Percentiles rank a stretch among this genome's conserved stretches.
phyloP scores from a whole-genome alignment of 2,329 filamentous ascomycete genomes.

The Rhinocladiella mackenziei region DNA sequence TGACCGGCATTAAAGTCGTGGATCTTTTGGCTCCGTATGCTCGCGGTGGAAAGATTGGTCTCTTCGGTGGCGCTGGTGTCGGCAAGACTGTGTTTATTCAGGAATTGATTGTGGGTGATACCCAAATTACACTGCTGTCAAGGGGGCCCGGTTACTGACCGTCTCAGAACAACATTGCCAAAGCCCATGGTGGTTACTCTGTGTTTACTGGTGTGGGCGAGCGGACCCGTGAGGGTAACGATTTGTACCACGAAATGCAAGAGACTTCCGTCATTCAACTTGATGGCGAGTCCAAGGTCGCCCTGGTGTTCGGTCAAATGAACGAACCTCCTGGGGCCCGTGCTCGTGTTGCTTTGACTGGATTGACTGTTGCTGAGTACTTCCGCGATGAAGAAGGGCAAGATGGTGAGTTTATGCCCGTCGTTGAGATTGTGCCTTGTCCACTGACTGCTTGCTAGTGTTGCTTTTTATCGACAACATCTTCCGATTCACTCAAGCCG shows the following conservation, averaged over 20 bases:
- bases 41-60: constrained; percentile 99
- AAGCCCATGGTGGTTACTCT: constrained; percentile 99
- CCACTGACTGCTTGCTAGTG: constrained; percentile 53
- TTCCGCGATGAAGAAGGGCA: constrained; percentile 79
- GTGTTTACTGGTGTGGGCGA: constrained; percentile 99
- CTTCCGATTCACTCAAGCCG: constrained; percentile 99
- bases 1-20: constrained; percentile 99
- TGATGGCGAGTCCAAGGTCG: constrained; percentile 98
- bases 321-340: constrained; percentile 99
- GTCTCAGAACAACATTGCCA: constrained; percentile 94
- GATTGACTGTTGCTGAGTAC: constrained; percentile 68
- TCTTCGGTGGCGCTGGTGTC: constrained; percentile 99
- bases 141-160: constrained; percentile 18
- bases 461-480: constrained; percentile 99
- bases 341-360: constrained; percentile 97
- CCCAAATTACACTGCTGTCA: neutral
- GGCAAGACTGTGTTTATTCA: constrained; percentile 99
- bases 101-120: constrained; percentile 74
- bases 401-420: constrained; percentile 60
- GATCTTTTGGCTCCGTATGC: constrained; percentile 98
- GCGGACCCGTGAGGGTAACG: constrained; percentile 99
- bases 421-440: constrained; percentile 12
- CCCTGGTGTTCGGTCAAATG: constrained; percentile 99
- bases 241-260: constrained; percentile 99
- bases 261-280: constrained; percentile 99